These are phyloP conservation scores for Trichoderma orchidacearum DNA, from an alignment of 495 filamentous ascomycete genomes.

Conservation along the genomic window DNA sequence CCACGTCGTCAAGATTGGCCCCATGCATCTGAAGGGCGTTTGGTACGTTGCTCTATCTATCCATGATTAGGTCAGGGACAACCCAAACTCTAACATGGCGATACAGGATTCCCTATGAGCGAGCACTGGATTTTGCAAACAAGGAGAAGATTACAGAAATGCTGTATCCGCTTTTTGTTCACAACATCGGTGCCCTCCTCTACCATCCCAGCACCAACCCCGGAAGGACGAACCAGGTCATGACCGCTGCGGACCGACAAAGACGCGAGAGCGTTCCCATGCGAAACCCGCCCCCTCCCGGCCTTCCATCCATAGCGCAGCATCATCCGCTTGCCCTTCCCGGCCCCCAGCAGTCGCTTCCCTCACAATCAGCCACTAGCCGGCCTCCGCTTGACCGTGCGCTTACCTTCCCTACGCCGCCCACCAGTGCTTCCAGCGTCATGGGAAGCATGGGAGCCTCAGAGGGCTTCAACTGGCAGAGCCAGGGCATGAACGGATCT, in stretches of 20 bases:
- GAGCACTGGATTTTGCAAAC: constrained; percentile 94
- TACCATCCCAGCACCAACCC: constrained; percentile 82
- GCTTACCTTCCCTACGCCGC: constrained; percentile 87
- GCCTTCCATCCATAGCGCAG: constrained; percentile 55
- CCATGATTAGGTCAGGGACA: not conserved
- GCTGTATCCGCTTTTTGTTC: constrained; percentile 91
- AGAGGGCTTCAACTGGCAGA: constrained; percentile 61
- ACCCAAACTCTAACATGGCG: not conserved
- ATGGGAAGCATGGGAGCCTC: constrained; percentile 64
- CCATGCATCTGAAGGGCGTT: constrained; percentile 97
- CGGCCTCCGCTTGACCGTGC: constrained; percentile 68
- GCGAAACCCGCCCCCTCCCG: constrained; percentile 22
- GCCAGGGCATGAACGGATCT: constrained; percentile 50
- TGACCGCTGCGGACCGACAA: constrained; percentile 73
- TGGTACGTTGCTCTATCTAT: constrained; percentile 49
- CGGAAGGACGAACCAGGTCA: constrained; percentile 64
- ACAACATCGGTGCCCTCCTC: constrained; percentile 88
- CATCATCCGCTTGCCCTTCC: constrained; percentile 65
- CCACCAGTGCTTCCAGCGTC: constrained; percentile 80
- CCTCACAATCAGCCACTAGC: constrained; percentile 49
- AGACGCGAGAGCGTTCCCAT: constrained; percentile 45
- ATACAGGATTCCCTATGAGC: constrained; percentile 88
- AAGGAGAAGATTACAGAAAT: constrained; percentile 98
- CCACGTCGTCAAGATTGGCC: constrained; percentile 96
- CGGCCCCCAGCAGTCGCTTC: constrained; percentile 52